phyloP scores from a whole-genome alignment of 2,329 filamentous ascomycete species.

The Fusarium sambucinum region DNA sequence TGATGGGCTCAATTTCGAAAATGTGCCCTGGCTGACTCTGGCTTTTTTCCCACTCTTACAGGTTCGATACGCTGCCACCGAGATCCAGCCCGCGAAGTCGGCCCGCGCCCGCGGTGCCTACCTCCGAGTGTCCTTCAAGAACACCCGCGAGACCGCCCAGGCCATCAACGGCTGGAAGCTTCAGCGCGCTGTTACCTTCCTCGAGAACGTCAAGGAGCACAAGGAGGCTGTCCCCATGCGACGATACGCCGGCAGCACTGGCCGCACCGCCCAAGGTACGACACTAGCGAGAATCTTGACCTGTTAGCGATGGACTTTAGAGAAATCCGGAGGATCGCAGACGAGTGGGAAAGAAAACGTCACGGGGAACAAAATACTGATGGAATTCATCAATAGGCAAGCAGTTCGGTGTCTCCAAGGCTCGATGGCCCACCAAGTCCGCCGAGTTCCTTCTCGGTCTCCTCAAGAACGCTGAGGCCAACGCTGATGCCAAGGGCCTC shows the following conservation, averaged over 20 bases:
- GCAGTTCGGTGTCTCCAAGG: conserved; percentile 97
- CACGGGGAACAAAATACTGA: conserved; percentile 44
- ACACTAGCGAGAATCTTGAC: conserved; percentile 46
- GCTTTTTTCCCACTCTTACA: conserved; percentile 52
- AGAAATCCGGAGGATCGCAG: conserved; percentile 17
- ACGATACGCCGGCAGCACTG: conserved; percentile 95
- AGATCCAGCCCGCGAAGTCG: conserved; percentile 90
- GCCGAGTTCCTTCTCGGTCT: conserved; percentile 98
- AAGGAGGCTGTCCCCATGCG: conserved; percentile 98
- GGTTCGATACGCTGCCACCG: conserved; percentile 96
- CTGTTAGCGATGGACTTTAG: conserved; percentile 18
- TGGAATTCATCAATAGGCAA: conserved; percentile 75
- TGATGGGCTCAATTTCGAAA: conserved; percentile 20
- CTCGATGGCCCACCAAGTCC: conserved; percentile 99
- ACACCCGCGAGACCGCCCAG: conserved; percentile 99
- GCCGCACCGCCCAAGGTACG: conserved; percentile 98
- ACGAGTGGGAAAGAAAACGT: conserved; percentile 12
- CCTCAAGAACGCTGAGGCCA: conserved; percentile 97
- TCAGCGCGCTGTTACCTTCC: conserved; percentile 93
- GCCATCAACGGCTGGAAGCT: conserved; percentile 99
- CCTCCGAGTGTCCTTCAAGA: conserved; percentile 99
- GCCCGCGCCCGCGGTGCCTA: conserved; percentile 98
- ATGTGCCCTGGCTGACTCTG: conserved; percentile 45
- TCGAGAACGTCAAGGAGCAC: conserved; percentile 98
- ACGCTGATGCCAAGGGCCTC: conserved; percentile 96